These are phyloP conservation scores for Asclepias syriaca DNA, from an alignment of 257 asterid species.

Conservation along the genomic window DNA sequence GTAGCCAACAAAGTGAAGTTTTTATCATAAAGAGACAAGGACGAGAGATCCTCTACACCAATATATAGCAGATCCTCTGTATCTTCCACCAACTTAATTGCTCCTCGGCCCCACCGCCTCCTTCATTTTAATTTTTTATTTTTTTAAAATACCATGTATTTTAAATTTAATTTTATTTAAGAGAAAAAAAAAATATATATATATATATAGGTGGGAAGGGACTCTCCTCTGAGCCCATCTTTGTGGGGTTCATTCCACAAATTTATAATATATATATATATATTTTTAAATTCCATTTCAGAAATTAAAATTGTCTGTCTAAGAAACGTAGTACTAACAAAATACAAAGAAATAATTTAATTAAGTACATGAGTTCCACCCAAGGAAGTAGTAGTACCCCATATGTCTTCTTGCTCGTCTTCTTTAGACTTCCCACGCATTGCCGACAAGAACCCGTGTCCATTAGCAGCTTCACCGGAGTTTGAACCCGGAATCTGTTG, in stretches of 20 bases:
- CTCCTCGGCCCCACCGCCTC: constrained; percentile 4
- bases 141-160: too few species aligned
- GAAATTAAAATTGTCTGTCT: too few species aligned
- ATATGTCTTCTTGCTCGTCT: constrained; percentile 23
- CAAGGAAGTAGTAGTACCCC: constrained; percentile 23
- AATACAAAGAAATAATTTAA: not conserved
- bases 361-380: constrained; percentile 17
- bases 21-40: not conserved
- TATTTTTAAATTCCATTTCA: too few species aligned
- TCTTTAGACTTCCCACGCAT: constrained; percentile 21
- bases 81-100: constrained; percentile 1
- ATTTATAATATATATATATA: too few species aligned
- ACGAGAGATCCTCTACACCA: not conserved
- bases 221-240: too few species aligned
- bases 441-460: constrained; percentile 30
- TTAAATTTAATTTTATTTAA: too few species aligned
- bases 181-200: too few species aligned
- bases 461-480: constrained; percentile 1
- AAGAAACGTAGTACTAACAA: too few species aligned
- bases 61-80: not conserved
- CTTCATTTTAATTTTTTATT: too few species aligned
- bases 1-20: constrained; percentile 6
- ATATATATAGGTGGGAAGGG: too few species aligned
- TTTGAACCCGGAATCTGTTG: constrained; percentile 12
- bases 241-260: too few species aligned